Percentiles rank a stretch among this genome's conserved stretches.
Evolutionary conservation across 352 stramenopile genomes (phyloP).

Genomic region (Globisporangium recalcitrans): DNA sequence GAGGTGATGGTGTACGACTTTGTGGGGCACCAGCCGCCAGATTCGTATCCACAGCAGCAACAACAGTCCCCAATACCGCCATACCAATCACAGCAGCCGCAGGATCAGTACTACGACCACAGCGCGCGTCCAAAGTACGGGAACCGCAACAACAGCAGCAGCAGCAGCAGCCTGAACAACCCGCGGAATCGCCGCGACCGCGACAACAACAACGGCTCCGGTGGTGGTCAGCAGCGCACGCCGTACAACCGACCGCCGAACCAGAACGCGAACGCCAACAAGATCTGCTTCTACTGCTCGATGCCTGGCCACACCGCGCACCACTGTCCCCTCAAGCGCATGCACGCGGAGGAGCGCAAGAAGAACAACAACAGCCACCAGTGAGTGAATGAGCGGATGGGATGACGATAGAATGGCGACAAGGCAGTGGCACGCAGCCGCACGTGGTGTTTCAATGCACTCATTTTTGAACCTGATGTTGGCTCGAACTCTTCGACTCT

Average conservation of each 20-base stretch:
- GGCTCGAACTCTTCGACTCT: too few relatives aligned
- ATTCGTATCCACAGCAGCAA: background rate
- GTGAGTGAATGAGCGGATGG: background rate
- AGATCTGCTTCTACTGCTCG: constrained; percentile 11
- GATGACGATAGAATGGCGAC: background rate
- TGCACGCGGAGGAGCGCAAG: constrained; percentile 13
- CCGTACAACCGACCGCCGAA: constrained; percentile 7
- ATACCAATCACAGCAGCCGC: background rate
- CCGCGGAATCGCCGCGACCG: background rate
- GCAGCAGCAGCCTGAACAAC: background rate
- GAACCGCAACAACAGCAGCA: background rate
- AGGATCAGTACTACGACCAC: constrained; percentile 4
- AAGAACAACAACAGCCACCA: constrained; percentile 8
- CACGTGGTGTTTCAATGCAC: background rate
- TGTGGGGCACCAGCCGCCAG: background rate
- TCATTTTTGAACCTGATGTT: background rate
- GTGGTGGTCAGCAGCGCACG: background rate
- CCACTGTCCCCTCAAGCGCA: constrained; percentile 9
- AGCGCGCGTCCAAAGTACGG: background rate
- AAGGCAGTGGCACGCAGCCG: background rate
- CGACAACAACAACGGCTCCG: background rate
- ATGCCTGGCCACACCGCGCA: constrained; percentile 5
- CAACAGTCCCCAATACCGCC: background rate
- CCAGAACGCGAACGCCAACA: constrained; percentile 1
- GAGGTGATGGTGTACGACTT: constrained; percentile 9